Evolutionary conservation across 1,284 basidiomycete species (phyloP).

Genomic region (Bjerkandera adusta): DNA sequence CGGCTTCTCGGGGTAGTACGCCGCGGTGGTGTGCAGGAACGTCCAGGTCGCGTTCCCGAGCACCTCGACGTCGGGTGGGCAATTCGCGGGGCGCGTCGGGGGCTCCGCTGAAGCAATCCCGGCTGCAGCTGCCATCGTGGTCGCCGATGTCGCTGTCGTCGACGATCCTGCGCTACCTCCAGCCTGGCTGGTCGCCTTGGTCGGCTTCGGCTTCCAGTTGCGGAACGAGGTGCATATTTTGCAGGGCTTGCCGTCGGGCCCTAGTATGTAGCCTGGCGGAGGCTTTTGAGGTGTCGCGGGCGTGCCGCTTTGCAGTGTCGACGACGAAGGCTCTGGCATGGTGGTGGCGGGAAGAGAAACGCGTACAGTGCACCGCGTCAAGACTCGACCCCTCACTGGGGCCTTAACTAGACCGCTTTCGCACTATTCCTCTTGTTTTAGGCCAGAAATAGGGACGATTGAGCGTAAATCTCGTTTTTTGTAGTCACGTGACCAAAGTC

Average conservation of each 20-base stretch:
- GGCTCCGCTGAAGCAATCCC: slow-evolving; percentile 27
- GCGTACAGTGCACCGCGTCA: too few relatives aligned
- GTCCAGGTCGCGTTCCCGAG: slow-evolving; percentile 94
- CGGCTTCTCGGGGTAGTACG: slow-evolving; percentile 87
- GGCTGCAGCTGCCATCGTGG: slow-evolving; percentile 40
- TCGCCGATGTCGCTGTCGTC: slow-evolving; percentile 34
- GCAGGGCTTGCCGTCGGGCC: slow-evolving; percentile 92
- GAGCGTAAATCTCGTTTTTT: slow-evolving; percentile 1
- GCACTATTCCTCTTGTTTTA: neutral
- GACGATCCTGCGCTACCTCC: slow-evolving; percentile 35
- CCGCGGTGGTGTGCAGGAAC: slow-evolving; percentile 90
- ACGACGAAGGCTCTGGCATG: too few relatives aligned
- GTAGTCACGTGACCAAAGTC: neutral
- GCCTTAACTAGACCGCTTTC: too few relatives aligned
- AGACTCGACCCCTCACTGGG: too few relatives aligned
- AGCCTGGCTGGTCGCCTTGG: slow-evolving; percentile 14
- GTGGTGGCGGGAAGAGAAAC: too few relatives aligned
- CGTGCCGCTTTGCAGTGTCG: too few relatives aligned
- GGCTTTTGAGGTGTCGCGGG: too few relatives aligned
- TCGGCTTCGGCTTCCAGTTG: slow-evolving; percentile 49
- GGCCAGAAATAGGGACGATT: neutral
- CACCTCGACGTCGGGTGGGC: slow-evolving; percentile 85
- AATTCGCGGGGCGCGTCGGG: slow-evolving; percentile 50
- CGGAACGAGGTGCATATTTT: slow-evolving; percentile 86
- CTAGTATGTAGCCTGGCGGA: slow-evolving; percentile 83